Evolutionary conservation across 2,329 filamentous ascomycete species (phyloP).

Genomic region (Sphaerostilbella broomeana): DNA sequence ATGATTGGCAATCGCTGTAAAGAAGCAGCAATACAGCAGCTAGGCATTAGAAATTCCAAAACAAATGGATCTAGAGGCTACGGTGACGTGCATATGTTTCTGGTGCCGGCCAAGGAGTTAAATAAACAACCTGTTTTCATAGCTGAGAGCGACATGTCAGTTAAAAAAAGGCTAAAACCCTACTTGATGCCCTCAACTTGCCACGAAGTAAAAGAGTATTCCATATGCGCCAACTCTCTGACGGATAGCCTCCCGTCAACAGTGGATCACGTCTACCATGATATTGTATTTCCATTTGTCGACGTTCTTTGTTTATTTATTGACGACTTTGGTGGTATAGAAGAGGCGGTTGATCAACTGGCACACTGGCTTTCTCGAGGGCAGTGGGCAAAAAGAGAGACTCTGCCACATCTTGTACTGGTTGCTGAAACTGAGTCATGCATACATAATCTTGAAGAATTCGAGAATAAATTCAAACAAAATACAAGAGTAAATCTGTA

Average conservation of each 20-base stretch:
- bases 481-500: slow-evolving; percentile 1
- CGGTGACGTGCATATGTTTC: slow-evolving; percentile 1
- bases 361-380: slow-evolving; percentile 13
- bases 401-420: slow-evolving; percentile 1
- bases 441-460: not conserved
- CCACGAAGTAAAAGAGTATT: slow-evolving; percentile 1
- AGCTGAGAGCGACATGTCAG: slow-evolving; percentile 1
- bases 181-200: not conserved
- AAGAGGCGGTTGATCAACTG: slow-evolving; percentile 7
- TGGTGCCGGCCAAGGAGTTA: not conserved
- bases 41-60: not conserved
- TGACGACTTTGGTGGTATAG: slow-evolving; percentile 15
- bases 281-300: slow-evolving; percentile 13
- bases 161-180: not conserved
- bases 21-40: not conserved
- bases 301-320: slow-evolving; percentile 17
- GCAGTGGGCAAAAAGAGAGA: slow-evolving; percentile 8
- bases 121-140: not conserved
- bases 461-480: not conserved
- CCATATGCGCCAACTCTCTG: not conserved
- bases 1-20: slow-evolving; percentile 5
- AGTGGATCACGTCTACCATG: slow-evolving; percentile 4
- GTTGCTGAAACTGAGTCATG: not conserved
- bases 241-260: not conserved
- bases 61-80: not conserved